Evolutionary conservation across 2,329 filamentous ascomycete genomes (phyloP).

Genomic region (Fusarium sp.): DNA sequence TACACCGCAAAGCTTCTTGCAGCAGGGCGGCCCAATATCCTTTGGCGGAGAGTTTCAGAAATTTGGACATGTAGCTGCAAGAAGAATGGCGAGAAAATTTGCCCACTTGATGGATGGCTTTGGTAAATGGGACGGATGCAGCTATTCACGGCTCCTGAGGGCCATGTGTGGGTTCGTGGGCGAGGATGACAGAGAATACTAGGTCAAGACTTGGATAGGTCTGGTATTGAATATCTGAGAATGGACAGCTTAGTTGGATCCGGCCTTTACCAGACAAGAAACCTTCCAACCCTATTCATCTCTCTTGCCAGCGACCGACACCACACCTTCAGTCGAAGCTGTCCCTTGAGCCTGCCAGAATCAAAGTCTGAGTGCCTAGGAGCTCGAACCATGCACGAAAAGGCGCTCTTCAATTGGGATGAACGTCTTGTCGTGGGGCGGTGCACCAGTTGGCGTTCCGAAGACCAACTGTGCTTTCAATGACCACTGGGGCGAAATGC

Average conservation of each 20-base stretch:
- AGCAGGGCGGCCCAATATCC: background rate
- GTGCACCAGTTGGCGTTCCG: constrained; percentile 2
- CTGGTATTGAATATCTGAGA: background rate
- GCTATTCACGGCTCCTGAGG: constrained; percentile 13
- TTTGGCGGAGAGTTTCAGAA: constrained; percentile 8
- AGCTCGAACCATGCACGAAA: constrained; percentile 5
- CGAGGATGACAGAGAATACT: background rate
- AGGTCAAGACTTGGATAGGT: background rate
- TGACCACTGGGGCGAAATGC: constrained; percentile 20
- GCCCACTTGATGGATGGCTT: constrained; percentile 22
- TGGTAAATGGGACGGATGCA: constrained; percentile 11
- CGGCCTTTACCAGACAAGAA: background rate
- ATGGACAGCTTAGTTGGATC: background rate
- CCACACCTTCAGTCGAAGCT: background rate
- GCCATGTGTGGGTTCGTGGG: constrained; percentile 6
- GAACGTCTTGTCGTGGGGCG: constrained; percentile 3
- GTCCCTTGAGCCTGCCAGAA: background rate
- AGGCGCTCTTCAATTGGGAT: background rate
- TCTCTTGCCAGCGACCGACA: background rate
- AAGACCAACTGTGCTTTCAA: constrained; percentile 28
- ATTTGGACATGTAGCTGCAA: background rate
- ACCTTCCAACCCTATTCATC: background rate
- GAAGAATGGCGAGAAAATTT: constrained; percentile 18
- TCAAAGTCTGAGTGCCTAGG: background rate
- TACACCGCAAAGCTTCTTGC: background rate